These are phyloP conservation scores for Osmanthus fragrans DNA, from an alignment of 257 asterid species.

Conservation along the genomic window DNA sequence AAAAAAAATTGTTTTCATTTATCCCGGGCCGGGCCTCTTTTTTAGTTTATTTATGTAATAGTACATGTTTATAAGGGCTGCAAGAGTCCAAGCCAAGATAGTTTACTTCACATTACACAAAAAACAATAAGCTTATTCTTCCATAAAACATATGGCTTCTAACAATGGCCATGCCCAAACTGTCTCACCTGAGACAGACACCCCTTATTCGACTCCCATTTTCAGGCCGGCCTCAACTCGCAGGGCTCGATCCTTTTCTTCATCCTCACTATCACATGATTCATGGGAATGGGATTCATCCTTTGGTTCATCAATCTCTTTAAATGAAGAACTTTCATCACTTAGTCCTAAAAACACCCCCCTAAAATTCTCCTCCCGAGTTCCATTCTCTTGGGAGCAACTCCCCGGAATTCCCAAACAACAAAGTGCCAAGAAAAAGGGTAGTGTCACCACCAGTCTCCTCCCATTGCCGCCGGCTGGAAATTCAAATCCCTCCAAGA, in stretches of 20 bases:
- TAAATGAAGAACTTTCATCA: conserved; percentile 38
- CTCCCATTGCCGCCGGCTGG: conserved; percentile 60
- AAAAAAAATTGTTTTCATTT: neutral
- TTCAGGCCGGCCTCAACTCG: conserved; percentile 38
- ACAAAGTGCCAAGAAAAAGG: conserved; percentile 34
- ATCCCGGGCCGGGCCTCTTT: conserved; percentile 18
- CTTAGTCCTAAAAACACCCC: conserved; percentile 43
- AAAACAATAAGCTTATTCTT: conserved; percentile 5
- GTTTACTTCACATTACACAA: neutral
- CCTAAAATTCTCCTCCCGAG: conserved; percentile 31
- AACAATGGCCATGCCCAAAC: conserved; percentile 21
- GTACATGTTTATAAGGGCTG: conserved; percentile 31
- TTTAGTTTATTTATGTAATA: conserved; percentile 16
- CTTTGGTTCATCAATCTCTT: conserved; percentile 43
- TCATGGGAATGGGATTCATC: conserved; percentile 55
- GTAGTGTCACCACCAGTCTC: conserved; percentile 22
- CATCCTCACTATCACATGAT: conserved; percentile 41
- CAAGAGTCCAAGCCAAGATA: conserved; percentile 20
- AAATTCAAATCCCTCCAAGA: conserved; percentile 29
- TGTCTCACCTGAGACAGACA: conserved; percentile 32
- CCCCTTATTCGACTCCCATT: conserved; percentile 31
- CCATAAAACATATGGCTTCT: conserved; percentile 38
- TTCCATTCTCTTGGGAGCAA: conserved; percentile 89
- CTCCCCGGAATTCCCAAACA: conserved; percentile 84
- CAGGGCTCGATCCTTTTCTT: conserved; percentile 41